Evolutionary conservation across 768 basidiomycete genomes (phyloP).

Genomic region (Auricularia sp.): DNA sequence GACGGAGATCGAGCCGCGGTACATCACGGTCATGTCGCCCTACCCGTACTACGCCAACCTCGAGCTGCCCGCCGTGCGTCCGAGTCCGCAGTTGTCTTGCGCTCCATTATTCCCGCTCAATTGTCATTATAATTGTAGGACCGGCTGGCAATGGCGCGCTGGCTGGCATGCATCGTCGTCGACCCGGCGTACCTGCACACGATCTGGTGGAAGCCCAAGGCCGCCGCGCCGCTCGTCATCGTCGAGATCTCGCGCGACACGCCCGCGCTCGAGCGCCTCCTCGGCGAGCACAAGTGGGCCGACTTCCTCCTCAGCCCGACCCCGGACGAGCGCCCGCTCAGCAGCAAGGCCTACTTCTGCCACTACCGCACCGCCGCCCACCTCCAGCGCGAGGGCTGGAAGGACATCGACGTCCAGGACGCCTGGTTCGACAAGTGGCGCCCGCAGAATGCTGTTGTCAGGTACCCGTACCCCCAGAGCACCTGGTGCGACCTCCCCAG

Average conservation of each 20-base stretch:
- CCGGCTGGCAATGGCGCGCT: constrained; percentile 22
- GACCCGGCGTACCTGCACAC: constrained; percentile 25
- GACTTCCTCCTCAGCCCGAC: constrained; percentile 34
- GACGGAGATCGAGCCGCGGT: constrained; percentile 35
- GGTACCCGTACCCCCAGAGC: constrained; percentile 32
- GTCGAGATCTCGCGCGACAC: constrained; percentile 36
- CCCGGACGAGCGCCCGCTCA: constrained; percentile 27
- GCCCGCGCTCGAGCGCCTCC: constrained; percentile 24
- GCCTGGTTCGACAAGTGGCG: constrained; percentile 34
- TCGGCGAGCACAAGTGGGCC: constrained; percentile 44
- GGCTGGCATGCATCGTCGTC: constrained; percentile 39
- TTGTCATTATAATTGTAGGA: not conserved
- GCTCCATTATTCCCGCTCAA: not conserved
- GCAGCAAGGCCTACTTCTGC: constrained; percentile 35
- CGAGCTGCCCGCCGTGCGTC: constrained; percentile 29
- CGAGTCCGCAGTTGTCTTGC: constrained; percentile 1
- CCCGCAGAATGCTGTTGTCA: constrained; percentile 22
- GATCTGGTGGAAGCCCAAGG: constrained; percentile 42
- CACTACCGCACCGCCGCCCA: constrained; percentile 33
- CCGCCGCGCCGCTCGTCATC: constrained; percentile 34
- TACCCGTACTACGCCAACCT: constrained; percentile 42
- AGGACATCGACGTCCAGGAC: constrained; percentile 32
- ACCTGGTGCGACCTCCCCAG: constrained; percentile 30
- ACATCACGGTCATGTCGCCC: constrained; percentile 38
- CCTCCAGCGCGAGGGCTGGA: constrained; percentile 48